A percentile compares a stretch with the other conserved stretches of the same genome.
Evolutionary conservation across 176 grass and related monocot genomes (phyloP).

Genomic region (Metroxylon sagu): DNA sequence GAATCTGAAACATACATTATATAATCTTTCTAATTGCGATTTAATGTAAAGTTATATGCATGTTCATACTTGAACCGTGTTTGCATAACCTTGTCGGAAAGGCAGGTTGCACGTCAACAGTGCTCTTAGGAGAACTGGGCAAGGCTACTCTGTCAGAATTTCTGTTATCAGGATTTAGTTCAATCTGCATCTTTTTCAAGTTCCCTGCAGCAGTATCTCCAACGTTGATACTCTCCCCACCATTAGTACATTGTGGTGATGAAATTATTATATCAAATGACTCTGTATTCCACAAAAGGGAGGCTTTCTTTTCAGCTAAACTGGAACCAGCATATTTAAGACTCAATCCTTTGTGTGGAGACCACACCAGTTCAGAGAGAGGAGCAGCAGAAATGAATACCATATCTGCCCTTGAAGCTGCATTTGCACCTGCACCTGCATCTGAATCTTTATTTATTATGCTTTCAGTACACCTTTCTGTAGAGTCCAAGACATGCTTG

Average conservation of each 20-base stretch:
- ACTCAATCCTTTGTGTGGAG: slow-evolving; percentile 10
- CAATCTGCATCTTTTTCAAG: too few relatives aligned
- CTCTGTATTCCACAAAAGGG: slow-evolving; percentile 5
- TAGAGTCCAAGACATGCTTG: too few relatives aligned
- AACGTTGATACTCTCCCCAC: neutral
- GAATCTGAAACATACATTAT: too few relatives aligned
- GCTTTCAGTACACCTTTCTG: neutral
- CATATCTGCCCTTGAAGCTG: slow-evolving; percentile 7
- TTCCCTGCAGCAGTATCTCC: neutral
- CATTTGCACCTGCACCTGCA: slow-evolving; percentile 14
- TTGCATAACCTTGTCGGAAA: too few relatives aligned
- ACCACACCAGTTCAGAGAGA: slow-evolving; percentile 12
- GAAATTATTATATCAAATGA: slow-evolving; percentile 9
- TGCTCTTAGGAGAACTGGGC: too few relatives aligned
- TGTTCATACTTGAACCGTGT: too few relatives aligned
- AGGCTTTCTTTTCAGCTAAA: slow-evolving; percentile 11
- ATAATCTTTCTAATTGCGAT: too few relatives aligned
- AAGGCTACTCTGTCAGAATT: too few relatives aligned
- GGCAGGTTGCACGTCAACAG: too few relatives aligned
- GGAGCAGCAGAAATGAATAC: neutral
- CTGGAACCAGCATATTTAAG: slow-evolving; percentile 2
- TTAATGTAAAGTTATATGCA: too few relatives aligned
- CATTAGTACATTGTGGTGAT: neutral
- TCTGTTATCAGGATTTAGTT: too few relatives aligned
- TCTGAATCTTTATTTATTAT: neutral